These are phyloP conservation scores for Endotrypanum monterogeii DNA, from an alignment of 208 protist genomes.

Conservation along the genomic window DNA sequence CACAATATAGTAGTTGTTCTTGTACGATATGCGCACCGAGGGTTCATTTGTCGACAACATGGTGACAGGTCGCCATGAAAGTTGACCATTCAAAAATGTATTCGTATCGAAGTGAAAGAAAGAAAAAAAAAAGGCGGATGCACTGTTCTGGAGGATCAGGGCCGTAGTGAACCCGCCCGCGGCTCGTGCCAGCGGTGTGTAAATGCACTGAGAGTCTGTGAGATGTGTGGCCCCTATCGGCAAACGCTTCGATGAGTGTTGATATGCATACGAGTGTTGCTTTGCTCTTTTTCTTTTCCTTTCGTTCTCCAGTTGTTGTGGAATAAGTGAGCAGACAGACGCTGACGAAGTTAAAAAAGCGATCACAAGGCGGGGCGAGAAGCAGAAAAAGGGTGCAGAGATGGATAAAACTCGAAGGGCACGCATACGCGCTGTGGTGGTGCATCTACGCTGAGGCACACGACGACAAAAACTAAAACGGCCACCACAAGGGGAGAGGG, in stretches of 20 bases:
- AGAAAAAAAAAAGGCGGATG: slow-evolving; percentile 4
- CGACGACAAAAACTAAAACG: too few relatives aligned
- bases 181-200: background rate
- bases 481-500: too few relatives aligned
- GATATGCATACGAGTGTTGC: too few relatives aligned
- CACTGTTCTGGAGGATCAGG: background rate
- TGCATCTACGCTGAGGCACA: background rate
- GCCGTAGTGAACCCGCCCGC: background rate
- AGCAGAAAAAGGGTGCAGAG: background rate
- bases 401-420: too few relatives aligned
- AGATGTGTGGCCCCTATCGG: background rate
- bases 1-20: slow-evolving; percentile 31
- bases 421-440: background rate
- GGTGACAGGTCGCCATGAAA: background rate
- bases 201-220: too few relatives aligned
- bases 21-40: slow-evolving; percentile 27
- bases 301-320: background rate
- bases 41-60: background rate
- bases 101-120: too few relatives aligned
- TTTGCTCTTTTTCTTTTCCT: too few relatives aligned
- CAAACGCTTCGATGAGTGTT: background rate
- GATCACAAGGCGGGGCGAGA: background rate
- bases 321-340: background rate
- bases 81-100: slow-evolving; percentile 1
- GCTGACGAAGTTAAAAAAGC: background rate